A percentile compares a stretch with the other conserved stretches of the same genome.
phyloP scores from a whole-genome alignment of 805 yeast genomes.

The Starmerella vitae region DNA sequence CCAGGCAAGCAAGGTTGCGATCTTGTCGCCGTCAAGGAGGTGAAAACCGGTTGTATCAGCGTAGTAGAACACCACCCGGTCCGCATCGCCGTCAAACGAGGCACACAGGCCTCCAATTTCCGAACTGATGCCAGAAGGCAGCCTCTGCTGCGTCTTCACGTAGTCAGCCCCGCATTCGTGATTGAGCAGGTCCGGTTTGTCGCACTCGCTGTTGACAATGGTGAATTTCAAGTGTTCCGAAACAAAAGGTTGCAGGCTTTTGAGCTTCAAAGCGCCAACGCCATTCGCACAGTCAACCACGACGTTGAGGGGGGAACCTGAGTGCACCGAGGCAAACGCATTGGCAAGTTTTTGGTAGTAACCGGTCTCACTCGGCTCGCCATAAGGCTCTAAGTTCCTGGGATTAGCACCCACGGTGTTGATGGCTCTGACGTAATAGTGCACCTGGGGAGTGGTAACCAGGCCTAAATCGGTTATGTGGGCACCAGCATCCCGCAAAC shows the following conservation, averaged over 20 bases:
- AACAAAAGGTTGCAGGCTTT: slow-evolving; percentile 36
- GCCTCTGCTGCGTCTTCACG: slow-evolving; percentile 75
- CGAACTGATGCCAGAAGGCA: slow-evolving; percentile 50
- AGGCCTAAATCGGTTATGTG: slow-evolving; percentile 45
- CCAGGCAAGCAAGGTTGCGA: slow-evolving; percentile 69
- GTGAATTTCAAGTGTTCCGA: slow-evolving; percentile 31
- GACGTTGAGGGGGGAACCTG: slow-evolving; percentile 31
- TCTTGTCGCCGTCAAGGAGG: slow-evolving; percentile 80
- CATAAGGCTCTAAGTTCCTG: slow-evolving; percentile 34
- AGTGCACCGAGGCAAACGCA: slow-evolving; percentile 34
- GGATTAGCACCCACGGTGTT: slow-evolving; percentile 39
- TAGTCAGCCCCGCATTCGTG: slow-evolving; percentile 86
- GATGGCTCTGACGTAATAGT: slow-evolving; percentile 60
- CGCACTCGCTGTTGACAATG: slow-evolving; percentile 40
- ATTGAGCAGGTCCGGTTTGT: slow-evolving; percentile 49
- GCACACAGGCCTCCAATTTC: slow-evolving; percentile 41
- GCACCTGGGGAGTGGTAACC: slow-evolving; percentile 89
- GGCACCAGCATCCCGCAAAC: slow-evolving; percentile 40
- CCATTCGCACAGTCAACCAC: slow-evolving; percentile 91
- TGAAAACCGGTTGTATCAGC: slow-evolving; percentile 27
- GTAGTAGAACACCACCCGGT: slow-evolving; percentile 67
- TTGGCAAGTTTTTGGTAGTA: slow-evolving; percentile 51
- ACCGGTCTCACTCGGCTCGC: slow-evolving; percentile 49
- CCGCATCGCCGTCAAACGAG: slow-evolving; percentile 96
- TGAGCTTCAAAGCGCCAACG: slow-evolving; percentile 74